Conservation (phyloP, 164 flowering plant genomes). For the Stephania yunnanensis region DNA sequence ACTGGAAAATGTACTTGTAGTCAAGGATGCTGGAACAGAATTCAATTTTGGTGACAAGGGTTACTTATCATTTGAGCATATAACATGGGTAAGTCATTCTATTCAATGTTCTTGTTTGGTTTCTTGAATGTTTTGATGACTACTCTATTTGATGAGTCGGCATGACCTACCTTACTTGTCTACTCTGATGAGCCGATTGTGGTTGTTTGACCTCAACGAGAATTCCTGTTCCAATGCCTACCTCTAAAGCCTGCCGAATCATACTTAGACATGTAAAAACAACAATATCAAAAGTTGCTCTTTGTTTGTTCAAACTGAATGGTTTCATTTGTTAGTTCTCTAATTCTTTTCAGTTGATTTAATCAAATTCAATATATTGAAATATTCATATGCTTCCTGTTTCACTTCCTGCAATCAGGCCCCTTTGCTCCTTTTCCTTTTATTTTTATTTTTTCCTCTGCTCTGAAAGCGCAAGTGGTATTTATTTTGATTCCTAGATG, state of each 20-base stretch:
- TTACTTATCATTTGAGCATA: constrained; percentile 84
- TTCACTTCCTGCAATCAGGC: neutral
- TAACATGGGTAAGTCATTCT: constrained; percentile 77
- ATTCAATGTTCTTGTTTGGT: neutral
- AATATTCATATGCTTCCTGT: neutral
- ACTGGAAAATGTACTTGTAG: constrained; percentile 90
- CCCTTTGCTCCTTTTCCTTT: neutral
- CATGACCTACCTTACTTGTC: neutral
- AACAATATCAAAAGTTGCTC: neutral
- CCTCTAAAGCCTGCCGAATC: neutral
- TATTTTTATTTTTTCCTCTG: too few relatives aligned
- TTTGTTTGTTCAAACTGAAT: too few relatives aligned
- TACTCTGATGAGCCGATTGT: neutral
- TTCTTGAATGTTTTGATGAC: neutral
- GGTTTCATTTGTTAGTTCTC: too few relatives aligned
- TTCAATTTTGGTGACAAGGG: constrained; percentile 94
- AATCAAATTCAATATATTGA: too few relatives aligned
- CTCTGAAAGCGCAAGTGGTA: too few relatives aligned
- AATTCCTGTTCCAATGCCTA: neutral
- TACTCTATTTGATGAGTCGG: neutral
- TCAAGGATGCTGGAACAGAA: constrained; percentile 79
- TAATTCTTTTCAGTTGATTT: too few relatives aligned
- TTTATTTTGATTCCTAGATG: neutral
- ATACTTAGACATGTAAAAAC: neutral
- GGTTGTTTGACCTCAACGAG: neutral